phyloP scores from a whole-genome alignment of 352 stramenopile genomes.

The Pythium sukuiense region DNA sequence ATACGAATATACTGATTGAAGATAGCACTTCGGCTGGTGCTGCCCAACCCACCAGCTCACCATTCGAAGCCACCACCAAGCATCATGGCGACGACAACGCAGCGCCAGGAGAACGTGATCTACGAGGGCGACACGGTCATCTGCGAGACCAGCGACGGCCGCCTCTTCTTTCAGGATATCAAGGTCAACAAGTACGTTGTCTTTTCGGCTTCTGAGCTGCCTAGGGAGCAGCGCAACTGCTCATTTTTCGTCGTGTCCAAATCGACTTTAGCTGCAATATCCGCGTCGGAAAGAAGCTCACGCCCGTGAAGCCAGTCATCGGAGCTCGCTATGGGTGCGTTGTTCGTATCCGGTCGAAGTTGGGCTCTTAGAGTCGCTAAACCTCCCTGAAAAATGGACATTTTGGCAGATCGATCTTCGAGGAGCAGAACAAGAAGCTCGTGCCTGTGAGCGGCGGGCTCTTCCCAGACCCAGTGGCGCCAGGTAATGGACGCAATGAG shows the following conservation, averaged over 20 bases:
- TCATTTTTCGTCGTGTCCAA: neutral
- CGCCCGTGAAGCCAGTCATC: conserved; percentile 65
- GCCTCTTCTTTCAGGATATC: conserved; percentile 84
- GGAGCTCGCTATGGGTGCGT: conserved; percentile 68
- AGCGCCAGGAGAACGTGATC: conserved; percentile 68
- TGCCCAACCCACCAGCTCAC: conserved; percentile 13
- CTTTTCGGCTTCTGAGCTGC: neutral
- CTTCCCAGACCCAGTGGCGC: conserved; percentile 79
- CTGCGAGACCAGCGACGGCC: conserved; percentile 81
- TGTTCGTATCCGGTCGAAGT: neutral
- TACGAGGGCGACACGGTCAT: conserved; percentile 87
- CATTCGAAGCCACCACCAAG: neutral
- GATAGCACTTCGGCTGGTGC: conserved; percentile 1
- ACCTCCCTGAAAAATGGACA: neutral
- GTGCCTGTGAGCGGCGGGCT: conserved; percentile 68
- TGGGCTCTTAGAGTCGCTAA: neutral
- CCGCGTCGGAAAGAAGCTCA: conserved; percentile 81
- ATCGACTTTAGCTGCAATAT: conserved; percentile 42
- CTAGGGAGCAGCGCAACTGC: neutral
- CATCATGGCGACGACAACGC: conserved; percentile 10
- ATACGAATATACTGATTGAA: conserved; percentile 18
- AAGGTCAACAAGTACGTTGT: conserved; percentile 60
- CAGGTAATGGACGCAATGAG: conserved; percentile 35
- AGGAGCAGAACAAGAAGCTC: conserved; percentile 83
- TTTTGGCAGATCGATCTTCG: conserved; percentile 62